These are phyloP conservation scores for Hanseniaspora mollemarum DNA, from an alignment of 805 yeast species.

Conservation along the genomic window DNA sequence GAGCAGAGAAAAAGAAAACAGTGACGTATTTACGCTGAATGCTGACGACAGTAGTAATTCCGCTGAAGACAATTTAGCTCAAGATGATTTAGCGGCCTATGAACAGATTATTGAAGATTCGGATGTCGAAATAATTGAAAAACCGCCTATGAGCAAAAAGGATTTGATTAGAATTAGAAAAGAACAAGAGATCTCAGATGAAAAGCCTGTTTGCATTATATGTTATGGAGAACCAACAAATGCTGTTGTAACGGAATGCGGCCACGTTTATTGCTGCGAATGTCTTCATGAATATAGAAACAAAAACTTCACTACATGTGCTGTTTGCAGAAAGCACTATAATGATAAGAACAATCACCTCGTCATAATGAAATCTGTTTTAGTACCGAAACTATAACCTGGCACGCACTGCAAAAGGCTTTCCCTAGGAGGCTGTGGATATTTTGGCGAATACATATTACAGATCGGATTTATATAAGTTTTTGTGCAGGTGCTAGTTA, in stretches of 20 bases:
- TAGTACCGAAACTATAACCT: background rate
- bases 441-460: background rate
- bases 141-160: conserved; percentile 18
- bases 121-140: conserved; percentile 20
- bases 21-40: conserved; percentile 16
- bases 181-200: conserved; percentile 31
- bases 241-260: conserved; percentile 44
- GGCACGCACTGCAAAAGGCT: background rate
- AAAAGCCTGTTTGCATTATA: conserved; percentile 33
- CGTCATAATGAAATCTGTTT: conserved; percentile 28
- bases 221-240: conserved; percentile 44
- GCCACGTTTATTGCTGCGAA: conserved; percentile 45
- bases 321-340: conserved; percentile 34
- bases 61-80: conserved; percentile 2
- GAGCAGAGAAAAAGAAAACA: conserved; percentile 16
- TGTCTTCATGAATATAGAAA: conserved; percentile 37
- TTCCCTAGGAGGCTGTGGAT: background rate
- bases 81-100: conserved; percentile 16
- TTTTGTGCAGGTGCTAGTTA: no score
- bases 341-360: conserved; percentile 27
- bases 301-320: conserved; percentile 32
- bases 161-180: conserved; percentile 22
- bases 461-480: no score
- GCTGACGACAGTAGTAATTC: conserved; percentile 16
- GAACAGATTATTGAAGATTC: conserved; percentile 33